These are phyloP conservation scores for Solanum chaucha DNA, from an alignment of 257 asterid genomes.

Conservation along the genomic window DNA sequence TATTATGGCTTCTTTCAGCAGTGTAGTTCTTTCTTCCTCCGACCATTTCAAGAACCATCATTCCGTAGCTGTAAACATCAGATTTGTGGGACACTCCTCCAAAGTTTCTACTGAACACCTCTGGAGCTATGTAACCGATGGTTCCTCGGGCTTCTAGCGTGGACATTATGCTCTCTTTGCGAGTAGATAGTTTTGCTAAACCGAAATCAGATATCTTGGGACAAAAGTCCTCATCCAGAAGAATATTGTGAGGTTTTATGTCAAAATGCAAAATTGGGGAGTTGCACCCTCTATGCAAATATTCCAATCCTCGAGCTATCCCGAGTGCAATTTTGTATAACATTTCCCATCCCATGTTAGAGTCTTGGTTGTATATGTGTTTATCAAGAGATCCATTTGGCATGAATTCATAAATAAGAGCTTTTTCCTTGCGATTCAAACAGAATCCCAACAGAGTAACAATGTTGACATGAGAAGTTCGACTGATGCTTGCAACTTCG, in stretches of 20 bases:
- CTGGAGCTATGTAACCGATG: slow-evolving; percentile 19
- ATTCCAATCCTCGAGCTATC: slow-evolving; percentile 15
- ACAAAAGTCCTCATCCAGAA: slow-evolving; percentile 7
- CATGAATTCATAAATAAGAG: too few species aligned
- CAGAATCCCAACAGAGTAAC: too few species aligned
- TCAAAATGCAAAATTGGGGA: slow-evolving; percentile 15
- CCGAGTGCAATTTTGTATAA: background rate
- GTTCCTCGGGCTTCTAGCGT: slow-evolving; percentile 9
- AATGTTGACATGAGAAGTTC: too few species aligned
- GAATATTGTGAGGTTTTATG: slow-evolving; percentile 22
- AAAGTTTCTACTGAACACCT: slow-evolving; percentile 8
- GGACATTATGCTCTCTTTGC: slow-evolving; percentile 2
- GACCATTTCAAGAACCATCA: slow-evolving; percentile 25
- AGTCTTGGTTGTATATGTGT: too few species aligned
- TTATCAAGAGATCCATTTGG: too few species aligned
- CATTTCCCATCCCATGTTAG: too few species aligned
- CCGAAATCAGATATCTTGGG: slow-evolving; percentile 25
- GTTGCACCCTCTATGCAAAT: slow-evolving; percentile 15
- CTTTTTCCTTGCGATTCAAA: too few species aligned
- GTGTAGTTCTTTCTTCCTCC: slow-evolving; percentile 6
- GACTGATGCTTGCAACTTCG: too few species aligned
- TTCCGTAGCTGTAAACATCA: slow-evolving; percentile 20
- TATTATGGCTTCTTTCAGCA: background rate
- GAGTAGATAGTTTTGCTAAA: slow-evolving; percentile 8
- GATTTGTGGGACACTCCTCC: slow-evolving; percentile 15